A percentile compares a stretch with the other conserved stretches of the same genome.
Evolutionary conservation across 2,329 filamentous ascomycete genomes (phyloP).

Genomic region (Monosporascus sp.): DNA sequence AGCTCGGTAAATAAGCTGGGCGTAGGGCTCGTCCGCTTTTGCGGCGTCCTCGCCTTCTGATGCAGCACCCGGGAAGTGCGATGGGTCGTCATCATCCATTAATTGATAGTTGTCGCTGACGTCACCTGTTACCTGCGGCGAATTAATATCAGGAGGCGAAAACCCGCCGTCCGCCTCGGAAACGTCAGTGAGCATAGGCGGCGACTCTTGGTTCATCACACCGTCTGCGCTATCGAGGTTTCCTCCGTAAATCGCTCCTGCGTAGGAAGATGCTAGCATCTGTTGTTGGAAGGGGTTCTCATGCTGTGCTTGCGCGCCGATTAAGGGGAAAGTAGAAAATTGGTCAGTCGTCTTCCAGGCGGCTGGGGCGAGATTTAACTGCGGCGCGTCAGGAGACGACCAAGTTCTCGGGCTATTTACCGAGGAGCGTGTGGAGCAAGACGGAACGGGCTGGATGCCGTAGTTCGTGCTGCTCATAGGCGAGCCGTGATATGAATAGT

Average conservation of each 20-base stretch:
- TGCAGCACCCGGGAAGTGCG: conserved; percentile 10
- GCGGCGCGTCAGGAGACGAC: conserved; percentile 14
- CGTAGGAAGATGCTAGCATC: conserved; percentile 5
- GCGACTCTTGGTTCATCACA: conserved; percentile 6
- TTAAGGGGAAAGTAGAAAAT: conserved; percentile 5
- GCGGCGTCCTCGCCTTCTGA: conserved; percentile 17
- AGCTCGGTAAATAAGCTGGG: conserved; percentile 72
- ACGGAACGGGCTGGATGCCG: conserved; percentile 3
- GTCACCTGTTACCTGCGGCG: conserved; percentile 3
- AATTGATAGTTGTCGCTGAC: background rate
- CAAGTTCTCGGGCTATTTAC: conserved; percentile 27
- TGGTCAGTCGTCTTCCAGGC: conserved; percentile 7
- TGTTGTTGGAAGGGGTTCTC: conserved; percentile 9
- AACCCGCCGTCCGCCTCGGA: conserved; percentile 2
- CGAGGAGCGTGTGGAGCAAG: conserved; percentile 7
- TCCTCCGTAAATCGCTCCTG: conserved; percentile 1
- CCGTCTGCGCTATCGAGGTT: conserved; percentile 2
- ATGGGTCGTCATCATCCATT: conserved; percentile 4
- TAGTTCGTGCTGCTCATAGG: conserved; percentile 16
- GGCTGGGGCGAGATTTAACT: conserved; percentile 9
- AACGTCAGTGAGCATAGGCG: conserved; percentile 3
- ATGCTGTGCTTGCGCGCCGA: conserved; percentile 4
- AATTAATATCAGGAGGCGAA: conserved; percentile 3
- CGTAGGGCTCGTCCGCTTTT: conserved; percentile 63
- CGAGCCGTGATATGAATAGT: conserved; percentile 30